These are phyloP conservation scores for Fistulinella prunicolor DNA, from an alignment of 768 basidiomycete species.

Conservation along the genomic window DNA sequence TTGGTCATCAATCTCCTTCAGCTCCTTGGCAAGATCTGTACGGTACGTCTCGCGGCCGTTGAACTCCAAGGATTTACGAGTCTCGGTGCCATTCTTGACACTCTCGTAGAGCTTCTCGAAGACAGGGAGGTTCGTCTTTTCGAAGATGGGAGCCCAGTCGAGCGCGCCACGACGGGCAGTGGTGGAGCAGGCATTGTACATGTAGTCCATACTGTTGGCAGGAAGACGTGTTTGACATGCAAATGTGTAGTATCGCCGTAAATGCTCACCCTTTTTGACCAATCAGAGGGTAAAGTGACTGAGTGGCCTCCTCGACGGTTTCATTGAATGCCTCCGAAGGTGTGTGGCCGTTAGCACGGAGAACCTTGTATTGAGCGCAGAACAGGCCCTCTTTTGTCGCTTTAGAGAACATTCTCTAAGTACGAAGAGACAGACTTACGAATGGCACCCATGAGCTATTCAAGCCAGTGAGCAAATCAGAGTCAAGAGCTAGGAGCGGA, in stretches of 20 bases:
- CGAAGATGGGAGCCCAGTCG: conserved; percentile 98
- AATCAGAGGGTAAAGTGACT: conserved; percentile 95
- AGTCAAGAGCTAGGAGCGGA: not conserved
- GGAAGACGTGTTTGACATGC: not conserved
- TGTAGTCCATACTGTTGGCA: conserved; percentile 87
- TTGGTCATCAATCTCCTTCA: conserved; percentile 93
- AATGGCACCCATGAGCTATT: conserved; percentile 93
- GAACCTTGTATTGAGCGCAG: conserved; percentile 97
- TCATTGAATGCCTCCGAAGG: conserved; percentile 99
- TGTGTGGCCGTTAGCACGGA: conserved; percentile 92
- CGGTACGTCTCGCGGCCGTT: conserved; percentile 92
- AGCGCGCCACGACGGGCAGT: conserved; percentile 98
- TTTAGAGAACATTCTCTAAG: conserved; percentile 3
- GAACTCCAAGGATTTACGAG: conserved; percentile 94
- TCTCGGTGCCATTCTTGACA: conserved; percentile 94
- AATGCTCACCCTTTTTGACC: conserved; percentile 80
- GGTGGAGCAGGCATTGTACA: conserved; percentile 99
- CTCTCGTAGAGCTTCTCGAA: conserved; percentile 95
- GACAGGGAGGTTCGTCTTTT: conserved; percentile 89
- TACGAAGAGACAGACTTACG: conserved; percentile 47
- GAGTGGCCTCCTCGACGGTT: conserved; percentile 99
- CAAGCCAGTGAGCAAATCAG: conserved; percentile 6
- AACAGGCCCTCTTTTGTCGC: conserved; percentile 81
- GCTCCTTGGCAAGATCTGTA: conserved; percentile 86
- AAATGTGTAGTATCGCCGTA: not conserved